These are phyloP conservation scores for Lumnitzera littorea DNA, from an alignment of 345 rosid species.

Conservation along the genomic window DNA sequence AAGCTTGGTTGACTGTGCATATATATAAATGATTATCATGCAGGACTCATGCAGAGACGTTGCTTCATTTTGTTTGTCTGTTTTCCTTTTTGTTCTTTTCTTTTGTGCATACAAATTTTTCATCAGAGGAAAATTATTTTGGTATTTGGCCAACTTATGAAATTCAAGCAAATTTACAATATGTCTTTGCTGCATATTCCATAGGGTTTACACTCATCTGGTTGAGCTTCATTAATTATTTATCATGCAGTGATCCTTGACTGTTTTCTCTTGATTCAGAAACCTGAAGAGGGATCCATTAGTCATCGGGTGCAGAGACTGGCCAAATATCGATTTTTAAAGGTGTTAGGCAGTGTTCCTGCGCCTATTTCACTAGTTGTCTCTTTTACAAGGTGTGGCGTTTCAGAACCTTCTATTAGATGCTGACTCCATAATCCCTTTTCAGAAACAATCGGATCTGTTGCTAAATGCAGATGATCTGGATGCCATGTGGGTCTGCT, in stretches of 20 bases:
- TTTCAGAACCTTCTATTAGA: not conserved
- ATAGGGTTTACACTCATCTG: not conserved
- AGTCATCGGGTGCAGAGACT: conserved; percentile 90
- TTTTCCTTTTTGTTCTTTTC: not conserved
- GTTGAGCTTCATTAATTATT: too few species aligned
- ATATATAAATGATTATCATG: not conserved
- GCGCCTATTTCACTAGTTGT: not conserved
- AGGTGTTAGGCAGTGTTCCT: conserved; percentile 28
- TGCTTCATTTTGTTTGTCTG: too few species aligned
- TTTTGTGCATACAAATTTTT: not conserved
- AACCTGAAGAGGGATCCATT: conserved; percentile 97
- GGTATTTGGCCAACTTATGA: too few species aligned
- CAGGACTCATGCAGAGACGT: too few species aligned
- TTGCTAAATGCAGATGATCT: conserved; percentile 92
- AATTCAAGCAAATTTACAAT: too few species aligned
- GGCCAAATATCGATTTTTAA: conserved; percentile 88
- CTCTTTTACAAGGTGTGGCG: not conserved
- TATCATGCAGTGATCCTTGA: not conserved
- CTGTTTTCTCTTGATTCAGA: conserved; percentile 44
- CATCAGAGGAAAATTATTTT: too few species aligned
- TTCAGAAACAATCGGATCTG: conserved; percentile 97
- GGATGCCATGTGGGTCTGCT: conserved; percentile 99
- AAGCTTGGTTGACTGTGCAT: not conserved
- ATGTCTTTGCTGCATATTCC: too few species aligned
- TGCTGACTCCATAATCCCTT: conserved; percentile 14